Evolutionary conservation across 441 rosid species (phyloP), one percentile per base, ranked within the genome.

Genomic region (Biscutella auriculata): DNA sequence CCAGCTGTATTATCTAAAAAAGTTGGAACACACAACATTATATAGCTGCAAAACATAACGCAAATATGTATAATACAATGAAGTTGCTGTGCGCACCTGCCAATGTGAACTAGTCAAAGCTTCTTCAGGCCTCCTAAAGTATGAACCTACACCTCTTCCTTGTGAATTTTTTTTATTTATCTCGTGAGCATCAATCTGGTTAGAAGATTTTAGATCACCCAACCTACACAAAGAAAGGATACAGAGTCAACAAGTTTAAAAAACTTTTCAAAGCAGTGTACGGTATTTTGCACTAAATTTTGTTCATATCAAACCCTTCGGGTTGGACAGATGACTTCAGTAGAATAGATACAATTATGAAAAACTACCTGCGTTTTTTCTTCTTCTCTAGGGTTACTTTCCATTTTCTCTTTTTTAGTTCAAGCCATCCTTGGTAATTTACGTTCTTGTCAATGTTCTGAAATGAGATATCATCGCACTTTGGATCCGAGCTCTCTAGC

Each of bases 341-440:
- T 32, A 23, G 14, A 15, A 50, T 43, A 29, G 9, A 41, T 39
- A 50, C 14, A 17, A 42, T 56, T 17, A 32, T 13, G 39, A 37
- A 60, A 39, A 51, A 13, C 13, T 71, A 87, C 97, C 93, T 93
- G 81, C 71, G 83, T 65, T 74, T 87, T 78, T 93, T 93, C 78
- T 79, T 83, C 77, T 63, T 74, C 59, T 76, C 82, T 47, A 85
- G 66, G 59, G 54, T 64, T 50, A 72, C 81, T 74, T 76, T 89
- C 97, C 99, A 93, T 73, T 84, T 93, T 76, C 99, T 79, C 76
- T 93, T 93, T 79, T 82, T 89, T 62, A 62, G 16, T 70, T 84
- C 91, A 79, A 93, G 99, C 99, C 99, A 93, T 60, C 99, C 97
- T 57, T 75, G 93, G 78, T 87, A 93, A 71, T 89, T 93, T 37